A percentile compares a stretch with the other conserved stretches of the same genome.
Evolutionary conservation across 345 rosid genomes (phyloP).

Genomic region (Linum trigynum): DNA sequence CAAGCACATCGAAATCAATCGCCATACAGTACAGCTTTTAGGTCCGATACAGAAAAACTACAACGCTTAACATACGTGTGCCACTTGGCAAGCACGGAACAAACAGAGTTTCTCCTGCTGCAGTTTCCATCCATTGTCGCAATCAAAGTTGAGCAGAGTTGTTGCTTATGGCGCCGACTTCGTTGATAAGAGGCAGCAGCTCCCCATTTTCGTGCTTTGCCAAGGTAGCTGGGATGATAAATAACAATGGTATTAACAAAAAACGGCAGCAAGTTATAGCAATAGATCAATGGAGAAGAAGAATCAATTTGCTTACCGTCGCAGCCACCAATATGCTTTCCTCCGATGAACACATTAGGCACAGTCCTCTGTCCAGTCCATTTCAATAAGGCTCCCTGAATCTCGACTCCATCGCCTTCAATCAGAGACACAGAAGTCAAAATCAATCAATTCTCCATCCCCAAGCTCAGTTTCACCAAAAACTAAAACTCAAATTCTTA

Average conservation of each 20-base stretch:
- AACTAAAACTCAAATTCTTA: constrained; percentile 10
- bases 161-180: constrained; percentile 46
- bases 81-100: too few species aligned
- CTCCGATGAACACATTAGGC: constrained; percentile 61
- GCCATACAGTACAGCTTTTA: too few species aligned
- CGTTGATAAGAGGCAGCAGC: constrained; percentile 45
- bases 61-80: too few species aligned
- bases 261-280: neutral
- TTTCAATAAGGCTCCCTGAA: constrained; percentile 42
- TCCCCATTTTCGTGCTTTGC: constrained; percentile 43
- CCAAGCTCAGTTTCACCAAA: neutral
- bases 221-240: constrained; percentile 31
- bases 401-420: constrained; percentile 38
- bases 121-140: too few species aligned
- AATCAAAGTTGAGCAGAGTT: constrained; percentile 34
- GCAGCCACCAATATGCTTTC: constrained; percentile 61
- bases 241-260: neutral
- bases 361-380: constrained; percentile 64
- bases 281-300: neutral
- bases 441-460: neutral
- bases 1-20: too few species aligned
- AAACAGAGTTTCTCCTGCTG: too few species aligned
- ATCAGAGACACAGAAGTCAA: neutral
- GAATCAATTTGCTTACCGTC: constrained; percentile 23
- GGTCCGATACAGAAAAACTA: too few species aligned